Percentiles rank a stretch among this genome's conserved stretches.
phyloP scores from a whole-genome alignment of 768 basidiomycete species.

The Kondoa subrosea region DNA sequence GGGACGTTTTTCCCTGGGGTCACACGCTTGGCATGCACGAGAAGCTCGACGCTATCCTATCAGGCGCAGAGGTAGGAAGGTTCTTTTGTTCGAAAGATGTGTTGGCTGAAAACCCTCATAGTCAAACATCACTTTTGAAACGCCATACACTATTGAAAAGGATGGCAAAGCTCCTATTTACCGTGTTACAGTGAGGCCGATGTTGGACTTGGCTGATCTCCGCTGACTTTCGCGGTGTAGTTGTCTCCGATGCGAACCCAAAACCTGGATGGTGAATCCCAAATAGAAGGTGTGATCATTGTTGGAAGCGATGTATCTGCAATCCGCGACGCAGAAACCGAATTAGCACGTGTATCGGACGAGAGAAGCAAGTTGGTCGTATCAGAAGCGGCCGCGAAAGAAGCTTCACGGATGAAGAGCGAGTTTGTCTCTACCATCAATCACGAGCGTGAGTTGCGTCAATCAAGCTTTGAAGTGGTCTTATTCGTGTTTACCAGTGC shows the following conservation, averaged over 20 bases:
- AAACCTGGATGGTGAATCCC: constrained; percentile 4
- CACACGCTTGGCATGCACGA: not conserved
- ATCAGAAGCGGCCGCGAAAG: constrained; percentile 20
- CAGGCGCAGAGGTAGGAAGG: constrained; percentile 11
- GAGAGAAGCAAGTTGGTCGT: constrained; percentile 16
- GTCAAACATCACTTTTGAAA: not conserved
- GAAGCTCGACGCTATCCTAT: constrained; percentile 4
- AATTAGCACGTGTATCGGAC: constrained; percentile 1
- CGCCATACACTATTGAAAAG: not conserved
- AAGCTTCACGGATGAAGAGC: constrained; percentile 24
- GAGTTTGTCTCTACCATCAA: constrained; percentile 23
- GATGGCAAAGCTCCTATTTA: not conserved
- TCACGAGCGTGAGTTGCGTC: not conserved
- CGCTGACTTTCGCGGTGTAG: not conserved
- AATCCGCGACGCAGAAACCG: constrained; percentile 10
- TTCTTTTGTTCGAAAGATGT: not conserved
- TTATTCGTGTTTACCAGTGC: constrained; percentile 8
- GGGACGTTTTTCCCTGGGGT: not conserved
- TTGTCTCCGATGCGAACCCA: constrained; percentile 1
- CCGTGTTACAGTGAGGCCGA: constrained; percentile 15
- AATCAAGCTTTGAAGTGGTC: not conserved
- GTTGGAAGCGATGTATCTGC: constrained; percentile 19
- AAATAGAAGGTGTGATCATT: constrained; percentile 9
- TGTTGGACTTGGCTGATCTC: not conserved
- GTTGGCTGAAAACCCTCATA: not conserved